These are phyloP conservation scores for Solanum tacnaense DNA, from an alignment of 257 asterid genomes.

Conservation along the genomic window DNA sequence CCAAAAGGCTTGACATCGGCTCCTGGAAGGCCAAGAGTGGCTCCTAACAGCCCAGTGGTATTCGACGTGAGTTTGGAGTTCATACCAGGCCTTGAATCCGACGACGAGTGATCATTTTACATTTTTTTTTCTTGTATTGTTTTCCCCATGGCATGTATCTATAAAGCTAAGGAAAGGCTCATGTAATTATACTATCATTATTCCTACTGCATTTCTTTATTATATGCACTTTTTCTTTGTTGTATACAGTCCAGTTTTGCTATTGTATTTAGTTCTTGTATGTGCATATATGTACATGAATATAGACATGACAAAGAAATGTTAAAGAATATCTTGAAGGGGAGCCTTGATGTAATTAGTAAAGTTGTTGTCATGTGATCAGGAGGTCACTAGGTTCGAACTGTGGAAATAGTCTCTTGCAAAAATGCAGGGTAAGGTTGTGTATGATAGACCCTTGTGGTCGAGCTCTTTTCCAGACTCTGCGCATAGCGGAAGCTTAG, in stretches of 20 bases:
- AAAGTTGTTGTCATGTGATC: background rate
- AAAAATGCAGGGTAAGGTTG: too few relatives aligned
- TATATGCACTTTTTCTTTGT: background rate
- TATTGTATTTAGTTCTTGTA: background rate
- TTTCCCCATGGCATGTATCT: background rate
- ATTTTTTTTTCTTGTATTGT: background rate
- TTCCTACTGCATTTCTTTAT: background rate
- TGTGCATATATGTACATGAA: background rate
- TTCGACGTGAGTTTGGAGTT: constrained; percentile 88
- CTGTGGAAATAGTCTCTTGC: background rate
- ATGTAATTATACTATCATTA: background rate
- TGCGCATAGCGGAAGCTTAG: background rate
- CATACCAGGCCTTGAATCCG: constrained; percentile 81
- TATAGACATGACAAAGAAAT: background rate
- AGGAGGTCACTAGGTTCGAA: background rate
- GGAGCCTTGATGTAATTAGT: background rate
- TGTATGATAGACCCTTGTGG: background rate
- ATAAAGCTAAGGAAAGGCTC: background rate
- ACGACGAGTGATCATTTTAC: constrained; percentile 27
- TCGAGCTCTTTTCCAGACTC: background rate
- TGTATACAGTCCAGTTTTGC: background rate
- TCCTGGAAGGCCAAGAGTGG: constrained; percentile 96
- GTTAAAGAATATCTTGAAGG: background rate
- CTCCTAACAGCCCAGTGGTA: constrained; percentile 72
- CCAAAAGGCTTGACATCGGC: constrained; percentile 90